Conservation (phyloP, 441 rosid species). For the Syzygium syzygioides region DNA sequence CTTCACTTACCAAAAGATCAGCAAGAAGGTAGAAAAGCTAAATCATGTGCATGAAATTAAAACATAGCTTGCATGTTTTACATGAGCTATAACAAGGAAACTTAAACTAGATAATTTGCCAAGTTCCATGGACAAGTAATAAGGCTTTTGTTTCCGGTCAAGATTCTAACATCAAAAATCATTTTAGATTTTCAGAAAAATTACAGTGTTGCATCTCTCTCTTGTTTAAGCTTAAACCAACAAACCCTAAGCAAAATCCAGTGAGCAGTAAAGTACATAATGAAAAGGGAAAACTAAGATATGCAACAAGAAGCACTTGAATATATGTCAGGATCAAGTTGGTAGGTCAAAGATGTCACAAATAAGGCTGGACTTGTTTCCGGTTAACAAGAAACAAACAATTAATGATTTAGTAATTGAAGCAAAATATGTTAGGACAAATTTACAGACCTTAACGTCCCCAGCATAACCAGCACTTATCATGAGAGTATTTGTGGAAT, state of each 20-base stretch:
- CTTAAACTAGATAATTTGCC: neutral
- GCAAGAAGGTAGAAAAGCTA: neutral
- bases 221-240: neutral
- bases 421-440: neutral
- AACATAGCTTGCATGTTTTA: neutral
- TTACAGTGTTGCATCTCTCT: neutral
- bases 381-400: neutral
- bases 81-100: neutral
- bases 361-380: neutral
- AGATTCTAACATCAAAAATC: neutral
- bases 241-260: neutral
- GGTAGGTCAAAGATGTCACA: neutral
- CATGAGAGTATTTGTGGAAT: conserved; percentile 87
- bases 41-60: neutral
- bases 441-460: conserved; percentile 63
- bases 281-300: neutral
- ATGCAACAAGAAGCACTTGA: neutral
- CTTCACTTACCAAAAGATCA: neutral
- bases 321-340: neutral
- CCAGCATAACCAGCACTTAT: conserved; percentile 94
- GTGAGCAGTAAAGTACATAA: neutral
- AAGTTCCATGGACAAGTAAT: neutral
- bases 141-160: neutral
- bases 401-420: neutral
- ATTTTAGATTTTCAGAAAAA: neutral